These are phyloP conservation scores for Xylaria castorea DNA, from an alignment of 495 filamentous ascomycete species.

Conservation along the genomic window DNA sequence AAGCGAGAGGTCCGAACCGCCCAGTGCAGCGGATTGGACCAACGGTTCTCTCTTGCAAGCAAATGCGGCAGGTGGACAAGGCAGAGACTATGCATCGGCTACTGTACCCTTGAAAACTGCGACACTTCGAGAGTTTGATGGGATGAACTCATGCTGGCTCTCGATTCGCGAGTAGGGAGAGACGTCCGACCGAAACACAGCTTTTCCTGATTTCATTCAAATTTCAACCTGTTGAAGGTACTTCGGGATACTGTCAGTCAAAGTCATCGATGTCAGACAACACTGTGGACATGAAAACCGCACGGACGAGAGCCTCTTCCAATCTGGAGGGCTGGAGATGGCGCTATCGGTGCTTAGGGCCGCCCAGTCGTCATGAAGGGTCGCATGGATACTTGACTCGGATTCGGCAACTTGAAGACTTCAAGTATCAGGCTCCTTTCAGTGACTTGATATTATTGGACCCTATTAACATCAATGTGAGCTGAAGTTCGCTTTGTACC, in stretches of 20 bases:
- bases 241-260: constrained; percentile 17
- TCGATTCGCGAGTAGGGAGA: neutral
- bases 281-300: constrained; percentile 15
- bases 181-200: neutral
- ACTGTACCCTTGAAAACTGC: neutral
- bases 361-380: neutral
- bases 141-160: neutral
- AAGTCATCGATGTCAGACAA: neutral
- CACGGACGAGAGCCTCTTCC: neutral
- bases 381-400: neutral
- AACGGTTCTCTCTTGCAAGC: neutral
- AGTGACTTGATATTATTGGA: neutral
- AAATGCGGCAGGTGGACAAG: neutral
- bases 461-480: neutral
- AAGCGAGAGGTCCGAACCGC: constrained; percentile 25
- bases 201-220: neutral
- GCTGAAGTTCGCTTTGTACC: neutral
- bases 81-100: neutral
- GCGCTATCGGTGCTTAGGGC: neutral
- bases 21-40: neutral
- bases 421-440: neutral
- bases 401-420: neutral
- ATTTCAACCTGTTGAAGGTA: neutral
- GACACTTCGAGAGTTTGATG: neutral
- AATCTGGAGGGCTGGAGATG: constrained; percentile 14